Evolutionary conservation across 345 rosid species (phyloP), one percentile per base, ranked within the genome.

Genomic region (Bretschneidera sinensis): DNA sequence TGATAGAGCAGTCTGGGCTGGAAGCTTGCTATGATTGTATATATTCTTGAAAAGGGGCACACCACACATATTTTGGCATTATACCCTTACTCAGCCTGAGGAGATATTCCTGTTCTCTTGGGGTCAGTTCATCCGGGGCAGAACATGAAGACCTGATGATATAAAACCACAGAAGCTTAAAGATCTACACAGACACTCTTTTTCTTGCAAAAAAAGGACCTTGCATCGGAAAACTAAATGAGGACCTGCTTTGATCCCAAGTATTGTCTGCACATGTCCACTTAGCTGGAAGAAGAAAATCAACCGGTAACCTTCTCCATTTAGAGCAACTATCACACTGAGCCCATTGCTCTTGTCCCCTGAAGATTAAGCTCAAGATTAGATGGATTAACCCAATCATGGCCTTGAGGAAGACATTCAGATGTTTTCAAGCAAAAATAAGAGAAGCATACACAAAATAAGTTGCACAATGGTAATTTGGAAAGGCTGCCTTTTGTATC

Each of bases 331-430:
- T 64, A 73, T 94, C 99, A 71, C 99, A 94, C 70, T 86, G 92
- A 23, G 80, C 87, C 99, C 99, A 94, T 69, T 94, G 99, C 84
- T 94, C 99, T 68, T 81, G 90, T 69, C 74, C 91, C 81, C 99
- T 94, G 85, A 74, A 49, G 54, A 70, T 71, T 55, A 64, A 63
- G 56, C 55, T 53, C 48, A 51, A 67, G 31, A 52, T 57, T 45
- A 51, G 63, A 63, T 21, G 17, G 22, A 61, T 67, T 62, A 57
- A 59, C 17, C 51, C 50, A 39, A 62, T 54, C 54, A 65, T 48
- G 33, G 20, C 50, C 34, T 21, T 0, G 52, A 49, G 54, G 21
- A 67, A 68, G 25, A 16, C 20, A 59, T 18, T 16, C 20, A 33
- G 35, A 21, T 48, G 18, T 48, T 54, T 55, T 55, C 58, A 47